These are phyloP conservation scores for Annulohypoxylon maeteangense DNA, from an alignment of 495 filamentous ascomycete genomes.

Conservation along the genomic window DNA sequence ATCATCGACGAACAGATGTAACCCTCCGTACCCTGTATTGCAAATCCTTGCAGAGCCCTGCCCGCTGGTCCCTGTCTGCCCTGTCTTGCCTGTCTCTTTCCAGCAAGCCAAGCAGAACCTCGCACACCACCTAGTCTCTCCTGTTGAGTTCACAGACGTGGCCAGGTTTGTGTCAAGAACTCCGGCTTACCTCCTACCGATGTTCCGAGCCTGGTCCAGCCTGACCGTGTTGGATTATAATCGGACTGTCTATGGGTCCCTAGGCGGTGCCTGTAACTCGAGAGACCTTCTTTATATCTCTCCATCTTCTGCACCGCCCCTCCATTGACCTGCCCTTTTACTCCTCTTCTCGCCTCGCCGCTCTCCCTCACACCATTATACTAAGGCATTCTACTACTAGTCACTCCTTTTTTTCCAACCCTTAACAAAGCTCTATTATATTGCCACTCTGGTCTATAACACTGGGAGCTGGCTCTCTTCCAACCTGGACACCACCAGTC, in stretches of 20 bases:
- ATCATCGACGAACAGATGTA: conserved; percentile 60
- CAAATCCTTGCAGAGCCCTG: conserved; percentile 50
- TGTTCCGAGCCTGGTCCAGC: conserved; percentile 59
- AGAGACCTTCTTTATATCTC: conserved; percentile 61
- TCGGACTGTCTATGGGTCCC: conserved; percentile 51
- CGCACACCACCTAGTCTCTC: conserved; percentile 55
- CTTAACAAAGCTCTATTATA: conserved; percentile 51
- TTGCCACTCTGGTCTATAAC: conserved; percentile 61
- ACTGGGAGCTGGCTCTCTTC: conserved; percentile 64
- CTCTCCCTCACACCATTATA: conserved; percentile 49
- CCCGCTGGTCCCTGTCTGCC: conserved; percentile 51
- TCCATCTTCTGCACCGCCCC: conserved; percentile 57
- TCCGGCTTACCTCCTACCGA: conserved; percentile 64
- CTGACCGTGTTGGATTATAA: conserved; percentile 55
- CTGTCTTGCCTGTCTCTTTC: conserved; percentile 49
- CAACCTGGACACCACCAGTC: conserved; percentile 49
- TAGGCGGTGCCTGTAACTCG: conserved; percentile 49
- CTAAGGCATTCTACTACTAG: conserved; percentile 52
- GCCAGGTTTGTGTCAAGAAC: conserved; percentile 62
- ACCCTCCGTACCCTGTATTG: conserved; percentile 52
- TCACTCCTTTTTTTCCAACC: conserved; percentile 55
- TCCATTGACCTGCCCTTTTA: conserved; percentile 48
- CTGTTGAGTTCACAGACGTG: conserved; percentile 56
- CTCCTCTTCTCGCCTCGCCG: conserved; percentile 48
- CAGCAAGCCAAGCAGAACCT: conserved; percentile 56